Percentiles rank a stretch among this genome's conserved stretches.
phyloP scores from a whole-genome alignment of 1,139 yeast species.

The Lodderomyces pseudojiufengensis region DNA sequence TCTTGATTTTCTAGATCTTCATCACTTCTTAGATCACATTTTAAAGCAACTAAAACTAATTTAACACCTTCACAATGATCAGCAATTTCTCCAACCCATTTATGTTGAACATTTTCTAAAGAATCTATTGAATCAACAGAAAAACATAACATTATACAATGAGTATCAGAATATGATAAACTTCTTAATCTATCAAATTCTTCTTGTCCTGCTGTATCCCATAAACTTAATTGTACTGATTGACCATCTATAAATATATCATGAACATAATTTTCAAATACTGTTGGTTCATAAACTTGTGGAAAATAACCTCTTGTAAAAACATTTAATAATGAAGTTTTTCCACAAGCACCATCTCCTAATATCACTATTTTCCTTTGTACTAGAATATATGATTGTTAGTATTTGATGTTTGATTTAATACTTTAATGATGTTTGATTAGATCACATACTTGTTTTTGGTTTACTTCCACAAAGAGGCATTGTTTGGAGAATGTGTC shows the following conservation, averaged over 20 bases:
- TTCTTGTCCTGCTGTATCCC: constrained; percentile 99
- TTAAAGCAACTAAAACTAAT: constrained; percentile 86
- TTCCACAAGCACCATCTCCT: constrained; percentile 89
- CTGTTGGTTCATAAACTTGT: constrained; percentile 97
- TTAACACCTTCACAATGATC: constrained; percentile 98
- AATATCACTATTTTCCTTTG: constrained; percentile 92
- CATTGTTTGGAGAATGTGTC: too few relatives aligned
- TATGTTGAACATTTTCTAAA: constrained; percentile 84
- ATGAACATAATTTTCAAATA: constrained; percentile 95
- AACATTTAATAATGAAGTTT: constrained; percentile 67
- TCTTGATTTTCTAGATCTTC: constrained; percentile 31
- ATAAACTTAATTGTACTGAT: constrained; percentile 84
- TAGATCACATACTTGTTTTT: constrained; percentile 50
- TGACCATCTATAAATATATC: constrained; percentile 95
- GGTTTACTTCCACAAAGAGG: constrained; percentile 68
- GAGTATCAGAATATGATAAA: constrained; percentile 84
- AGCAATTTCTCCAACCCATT: constrained; percentile 96
- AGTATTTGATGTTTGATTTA: too few relatives aligned
- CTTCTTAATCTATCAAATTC: constrained; percentile 62
- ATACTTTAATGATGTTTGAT: too few relatives aligned
- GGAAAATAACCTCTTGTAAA: constrained; percentile 98
- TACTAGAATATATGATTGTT: too few relatives aligned
- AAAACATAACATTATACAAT: constrained; percentile 94
- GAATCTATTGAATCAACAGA: constrained; percentile 94
- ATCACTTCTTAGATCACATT: constrained; percentile 79